Base-by-base conservation (phyloP, 192 early-diverging fungal genomes). In the Ramicandelaber brevisporus region DNA sequence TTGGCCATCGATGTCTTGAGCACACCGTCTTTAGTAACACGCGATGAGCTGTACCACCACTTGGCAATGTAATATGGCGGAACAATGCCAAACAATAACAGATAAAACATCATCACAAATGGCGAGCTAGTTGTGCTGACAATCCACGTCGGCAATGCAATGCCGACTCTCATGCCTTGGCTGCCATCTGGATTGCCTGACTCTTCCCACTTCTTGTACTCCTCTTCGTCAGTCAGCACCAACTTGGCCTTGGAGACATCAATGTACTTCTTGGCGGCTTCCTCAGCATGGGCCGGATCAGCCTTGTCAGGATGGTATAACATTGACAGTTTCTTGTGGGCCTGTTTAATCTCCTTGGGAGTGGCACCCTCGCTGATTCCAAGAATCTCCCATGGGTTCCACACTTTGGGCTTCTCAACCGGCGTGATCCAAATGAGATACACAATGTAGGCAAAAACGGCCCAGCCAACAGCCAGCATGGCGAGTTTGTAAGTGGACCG, bases 151-250 rank as follows among this genome's bases (percentile, higher is more conserved):
- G 92, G 92, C 22, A 98, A 63, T 2, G 92, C 92, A 44, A 98
- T 76, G 23, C 87, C 87, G 64, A 93, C 73, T 19, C 71, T 58
- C 36, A 72, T 68, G 13, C 78, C 69, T 50, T 92, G 87, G 41
- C 80, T 86, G 8, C 92, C 92, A 47, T 98, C 92, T 10, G 92
- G 88, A 48, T 98, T 83, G 30, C 89, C 89, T 36, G 63, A 88
- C 48, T 98, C 81, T 38, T 93, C 84, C 58, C 72, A 98, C 48
- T 78, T 81, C 39, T 78, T 70, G 34, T 76, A 68, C 12, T 68
- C 74, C 32, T 73, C 81, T 8, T 84, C 75, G 40, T 98, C 75
- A 2, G 89, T 98, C 40, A 98, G 56, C 44, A 84, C 78, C 63
- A 88, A 84, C 48, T 86, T 76, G 7, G 92, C 92, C 36, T 92